Percentiles rank a stretch among this genome's conserved stretches.
Evolutionary conservation across 2,329 filamentous ascomycete genomes (phyloP).

Genomic region (Dothideomycetes sp.): DNA sequence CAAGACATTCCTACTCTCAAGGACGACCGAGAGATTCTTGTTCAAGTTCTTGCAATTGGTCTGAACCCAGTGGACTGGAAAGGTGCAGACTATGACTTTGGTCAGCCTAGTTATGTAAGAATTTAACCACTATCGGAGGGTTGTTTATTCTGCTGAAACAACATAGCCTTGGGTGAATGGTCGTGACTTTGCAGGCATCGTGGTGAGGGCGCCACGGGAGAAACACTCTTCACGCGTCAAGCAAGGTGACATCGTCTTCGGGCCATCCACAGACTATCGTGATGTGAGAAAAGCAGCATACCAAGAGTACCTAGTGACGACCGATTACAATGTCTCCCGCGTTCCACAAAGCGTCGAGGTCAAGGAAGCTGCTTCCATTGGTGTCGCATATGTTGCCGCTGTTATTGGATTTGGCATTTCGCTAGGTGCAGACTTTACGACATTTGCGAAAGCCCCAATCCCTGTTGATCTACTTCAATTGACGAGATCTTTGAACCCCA

Average conservation of each 20-base stretch:
- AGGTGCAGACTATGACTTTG: conserved; percentile 44
- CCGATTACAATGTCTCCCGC: conserved; percentile 52
- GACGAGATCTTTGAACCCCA: conserved; percentile 29
- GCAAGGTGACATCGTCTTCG: conserved; percentile 29
- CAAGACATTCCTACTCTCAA: neutral
- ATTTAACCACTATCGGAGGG: neutral
- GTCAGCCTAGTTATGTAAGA: too few relatives aligned
- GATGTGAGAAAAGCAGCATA: conserved; percentile 62
- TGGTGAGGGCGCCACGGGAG: conserved; percentile 36
- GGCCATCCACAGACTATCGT: conserved; percentile 65
- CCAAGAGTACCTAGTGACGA: conserved; percentile 57
- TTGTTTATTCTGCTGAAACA: conserved; percentile 1
- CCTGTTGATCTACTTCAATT: conserved; percentile 46
- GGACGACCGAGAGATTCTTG: conserved; percentile 42
- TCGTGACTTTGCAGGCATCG: conserved; percentile 55
- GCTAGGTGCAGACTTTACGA: conserved; percentile 54
- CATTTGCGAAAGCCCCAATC: conserved; percentile 20
- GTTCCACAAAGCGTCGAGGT: conserved; percentile 44
- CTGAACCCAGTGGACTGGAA: conserved; percentile 72
- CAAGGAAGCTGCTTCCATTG: conserved; percentile 50
- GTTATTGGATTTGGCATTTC: conserved; percentile 57
- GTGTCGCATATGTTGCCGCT: conserved; percentile 62
- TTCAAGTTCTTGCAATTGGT: conserved; percentile 54
- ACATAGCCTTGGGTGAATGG: conserved; percentile 62
- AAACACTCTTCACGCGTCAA: neutral